A percentile compares a stretch with the other conserved stretches of the same genome.
These are phyloP conservation scores for Candida berthetii DNA, from an alignment of 805 yeast genomes.

Conservation along the genomic window DNA sequence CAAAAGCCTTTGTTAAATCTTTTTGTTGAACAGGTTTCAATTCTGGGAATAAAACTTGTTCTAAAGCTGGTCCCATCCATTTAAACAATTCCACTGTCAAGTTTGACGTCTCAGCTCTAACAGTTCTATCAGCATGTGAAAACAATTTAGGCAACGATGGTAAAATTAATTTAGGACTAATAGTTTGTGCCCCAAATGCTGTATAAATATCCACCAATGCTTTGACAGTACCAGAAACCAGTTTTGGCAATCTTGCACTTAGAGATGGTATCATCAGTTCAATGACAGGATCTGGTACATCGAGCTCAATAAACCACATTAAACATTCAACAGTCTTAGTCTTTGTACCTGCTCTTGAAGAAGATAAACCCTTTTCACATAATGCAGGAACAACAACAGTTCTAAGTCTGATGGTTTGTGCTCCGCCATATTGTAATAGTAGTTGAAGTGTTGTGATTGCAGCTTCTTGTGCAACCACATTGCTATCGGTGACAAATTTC, in stretches of 20 bases:
- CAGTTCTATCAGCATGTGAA: constrained; percentile 81
- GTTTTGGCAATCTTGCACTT: constrained; percentile 65
- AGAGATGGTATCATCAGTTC: constrained; percentile 62
- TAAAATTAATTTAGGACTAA: constrained; percentile 52
- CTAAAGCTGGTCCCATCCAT: constrained; percentile 62
- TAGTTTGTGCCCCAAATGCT: constrained; percentile 57
- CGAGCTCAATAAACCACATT: constrained; percentile 57
- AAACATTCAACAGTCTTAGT: constrained; percentile 58
- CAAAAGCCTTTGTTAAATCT: constrained; percentile 69
- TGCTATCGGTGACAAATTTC: constrained; percentile 63
- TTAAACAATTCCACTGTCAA: constrained; percentile 64
- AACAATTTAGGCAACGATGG: constrained; percentile 61
- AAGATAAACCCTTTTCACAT: constrained; percentile 77
- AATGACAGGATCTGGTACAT: constrained; percentile 57
- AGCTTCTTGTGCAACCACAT: constrained; percentile 88
- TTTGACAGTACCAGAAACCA: constrained; percentile 60
- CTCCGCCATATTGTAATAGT: constrained; percentile 52
- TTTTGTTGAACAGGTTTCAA: constrained; percentile 91
- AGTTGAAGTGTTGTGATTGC: constrained; percentile 55
- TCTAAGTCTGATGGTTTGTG: constrained; percentile 35
- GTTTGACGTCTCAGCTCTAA: constrained; percentile 70
- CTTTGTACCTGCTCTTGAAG: constrained; percentile 72
- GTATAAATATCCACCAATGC: constrained; percentile 45
- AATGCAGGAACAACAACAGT: constrained; percentile 39
- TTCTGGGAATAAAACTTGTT: constrained; percentile 53